These are phyloP conservation scores for Reutealis trisperma DNA, from an alignment of 345 rosid genomes.

Conservation along the genomic window DNA sequence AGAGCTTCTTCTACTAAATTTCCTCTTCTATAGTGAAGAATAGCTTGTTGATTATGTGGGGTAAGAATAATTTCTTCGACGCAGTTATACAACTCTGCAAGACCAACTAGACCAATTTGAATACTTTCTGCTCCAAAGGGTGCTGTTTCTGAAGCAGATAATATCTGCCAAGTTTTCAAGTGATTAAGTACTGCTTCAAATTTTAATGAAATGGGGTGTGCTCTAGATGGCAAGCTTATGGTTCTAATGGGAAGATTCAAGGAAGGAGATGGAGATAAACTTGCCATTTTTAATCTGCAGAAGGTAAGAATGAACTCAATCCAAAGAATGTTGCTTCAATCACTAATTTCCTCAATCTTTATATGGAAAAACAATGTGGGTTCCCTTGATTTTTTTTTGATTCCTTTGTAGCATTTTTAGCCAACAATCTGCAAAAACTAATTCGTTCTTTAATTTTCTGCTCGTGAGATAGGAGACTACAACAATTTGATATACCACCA, in stretches of 20 bases:
- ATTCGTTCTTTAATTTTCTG: constrained; percentile 14
- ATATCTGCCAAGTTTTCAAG: constrained; percentile 33
- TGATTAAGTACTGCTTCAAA: constrained; percentile 51
- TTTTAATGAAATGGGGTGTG: constrained; percentile 41
- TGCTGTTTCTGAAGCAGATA: constrained; percentile 22
- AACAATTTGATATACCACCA: no score
- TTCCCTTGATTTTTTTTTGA: not conserved
- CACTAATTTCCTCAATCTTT: not conserved
- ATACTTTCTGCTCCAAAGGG: constrained; percentile 26
- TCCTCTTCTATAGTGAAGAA: constrained; percentile 14
- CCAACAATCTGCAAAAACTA: constrained; percentile 22
- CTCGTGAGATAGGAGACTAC: not conserved
- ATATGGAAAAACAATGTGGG: not conserved
- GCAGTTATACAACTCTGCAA: constrained; percentile 45
- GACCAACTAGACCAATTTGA: constrained; percentile 37
- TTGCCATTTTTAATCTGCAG: constrained; percentile 16
- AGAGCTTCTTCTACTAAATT: constrained; percentile 42
- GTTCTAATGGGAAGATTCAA: constrained; percentile 43
- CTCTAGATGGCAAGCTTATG: constrained; percentile 59
- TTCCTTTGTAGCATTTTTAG: not conserved
- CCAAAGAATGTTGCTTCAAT: not conserved
- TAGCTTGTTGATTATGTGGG: constrained; percentile 31
- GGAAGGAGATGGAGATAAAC: constrained; percentile 6
- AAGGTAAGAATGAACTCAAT: not conserved
- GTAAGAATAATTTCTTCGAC: constrained; percentile 38